Conservation (phyloP, 352 stramenopile species). For the Saprolegnia parasitica region DNA sequence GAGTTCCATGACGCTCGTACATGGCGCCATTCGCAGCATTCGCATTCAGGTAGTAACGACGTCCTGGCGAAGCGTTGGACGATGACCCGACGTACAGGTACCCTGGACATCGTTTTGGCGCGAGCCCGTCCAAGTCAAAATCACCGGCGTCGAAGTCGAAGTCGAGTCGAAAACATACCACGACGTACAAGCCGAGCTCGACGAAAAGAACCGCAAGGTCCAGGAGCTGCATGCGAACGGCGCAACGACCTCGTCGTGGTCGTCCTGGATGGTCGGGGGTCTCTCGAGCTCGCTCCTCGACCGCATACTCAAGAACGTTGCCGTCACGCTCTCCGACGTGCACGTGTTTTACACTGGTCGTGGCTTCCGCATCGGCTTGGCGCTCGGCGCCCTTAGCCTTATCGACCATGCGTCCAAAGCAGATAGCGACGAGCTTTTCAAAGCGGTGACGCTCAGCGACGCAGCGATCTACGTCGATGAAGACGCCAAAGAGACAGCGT, state of each 20-base stretch:
- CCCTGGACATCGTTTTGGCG: constrained; percentile 27
- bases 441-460: not conserved
- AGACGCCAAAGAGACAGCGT: not conserved
- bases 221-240: constrained; percentile 6
- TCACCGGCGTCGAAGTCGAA: constrained; percentile 23
- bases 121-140: constrained; percentile 10
- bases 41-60: constrained; percentile 12
- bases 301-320: constrained; percentile 10
- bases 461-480: not conserved
- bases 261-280: not conserved
- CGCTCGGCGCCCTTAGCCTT: not conserved
- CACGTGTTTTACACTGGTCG: constrained; percentile 10
- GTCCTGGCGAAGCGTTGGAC: not conserved
- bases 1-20: not conserved
- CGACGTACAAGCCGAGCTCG: constrained; percentile 16
- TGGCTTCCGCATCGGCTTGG: constrained; percentile 1
- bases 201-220: constrained; percentile 17
- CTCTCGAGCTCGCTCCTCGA: constrained; percentile 21
- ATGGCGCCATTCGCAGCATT: constrained; percentile 12
- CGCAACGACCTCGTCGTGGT: not conserved
- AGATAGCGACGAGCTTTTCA: not conserved
- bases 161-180: not conserved
- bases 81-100: too few relatives aligned
- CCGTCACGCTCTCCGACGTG: constrained; percentile 1
- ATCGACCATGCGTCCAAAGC: not conserved